A percentile compares a stretch with the other conserved stretches of the same genome.
Conservation (phyloP, 257 asterid species). For the Solanum habrochaites region DNA sequence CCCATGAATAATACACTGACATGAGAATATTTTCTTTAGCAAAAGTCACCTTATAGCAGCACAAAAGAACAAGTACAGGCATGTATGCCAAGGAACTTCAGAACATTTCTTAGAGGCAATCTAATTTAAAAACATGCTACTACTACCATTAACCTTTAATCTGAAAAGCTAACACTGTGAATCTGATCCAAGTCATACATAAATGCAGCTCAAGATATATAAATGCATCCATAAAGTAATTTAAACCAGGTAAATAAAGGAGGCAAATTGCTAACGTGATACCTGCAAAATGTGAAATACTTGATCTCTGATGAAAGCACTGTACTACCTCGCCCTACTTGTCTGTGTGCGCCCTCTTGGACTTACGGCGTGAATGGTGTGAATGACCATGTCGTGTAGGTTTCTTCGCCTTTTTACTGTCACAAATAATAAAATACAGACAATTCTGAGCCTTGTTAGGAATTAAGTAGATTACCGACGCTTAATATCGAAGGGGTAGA, state of each 20-base stretch:
- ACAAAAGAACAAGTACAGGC: neutral
- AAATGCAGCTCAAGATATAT: neutral
- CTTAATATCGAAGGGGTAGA: neutral
- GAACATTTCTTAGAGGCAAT: neutral
- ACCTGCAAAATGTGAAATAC: neutral
- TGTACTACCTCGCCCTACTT: slow-evolving; percentile 9
- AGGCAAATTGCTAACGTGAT: neutral
- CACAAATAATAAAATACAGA: neutral
- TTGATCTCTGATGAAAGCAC: neutral
- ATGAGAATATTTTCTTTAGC: neutral
- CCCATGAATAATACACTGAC: neutral
- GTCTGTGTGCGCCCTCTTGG: slow-evolving; percentile 29
- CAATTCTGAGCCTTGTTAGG: neutral
- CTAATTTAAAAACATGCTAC: neutral
- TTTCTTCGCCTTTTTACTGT: slow-evolving; percentile 35
- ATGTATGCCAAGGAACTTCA: neutral
- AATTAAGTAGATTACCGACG: neutral
- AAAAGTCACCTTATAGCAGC: neutral
- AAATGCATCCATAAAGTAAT: neutral
- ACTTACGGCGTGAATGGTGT: slow-evolving; percentile 31
- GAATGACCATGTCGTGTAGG: slow-evolving; percentile 21
- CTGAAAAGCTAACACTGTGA: neutral
- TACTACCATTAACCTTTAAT: neutral
- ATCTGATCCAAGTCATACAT: neutral
- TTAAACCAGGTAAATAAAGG: neutral